Conservation (phyloP, 169 alveolate species). For the Amoebophrya sp. region DNA sequence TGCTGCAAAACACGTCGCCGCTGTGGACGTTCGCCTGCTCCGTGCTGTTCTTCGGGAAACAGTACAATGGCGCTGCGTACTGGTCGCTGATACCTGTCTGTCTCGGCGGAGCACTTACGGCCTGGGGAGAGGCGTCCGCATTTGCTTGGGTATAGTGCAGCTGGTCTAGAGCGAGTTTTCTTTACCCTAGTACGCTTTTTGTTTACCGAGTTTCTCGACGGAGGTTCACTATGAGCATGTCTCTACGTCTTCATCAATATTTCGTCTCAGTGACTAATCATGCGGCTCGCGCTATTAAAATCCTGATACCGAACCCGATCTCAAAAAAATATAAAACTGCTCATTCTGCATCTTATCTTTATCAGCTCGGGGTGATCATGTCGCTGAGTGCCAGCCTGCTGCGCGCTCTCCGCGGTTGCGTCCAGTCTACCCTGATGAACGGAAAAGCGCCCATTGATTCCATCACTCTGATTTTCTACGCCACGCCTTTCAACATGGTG, state of each 20-base stretch:
- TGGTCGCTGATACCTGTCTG: background rate
- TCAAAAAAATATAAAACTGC: too few relatives aligned
- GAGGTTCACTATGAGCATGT: too few relatives aligned
- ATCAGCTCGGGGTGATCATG: background rate
- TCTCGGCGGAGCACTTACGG: background rate
- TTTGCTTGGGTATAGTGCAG: background rate
- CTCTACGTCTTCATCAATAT: too few relatives aligned
- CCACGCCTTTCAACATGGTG: conserved; percentile 6
- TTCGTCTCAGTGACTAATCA: too few relatives aligned
- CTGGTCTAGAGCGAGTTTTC: too few relatives aligned
- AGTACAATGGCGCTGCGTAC: background rate
- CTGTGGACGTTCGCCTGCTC: background rate
- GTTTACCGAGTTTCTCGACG: too few relatives aligned
- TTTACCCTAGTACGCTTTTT: too few relatives aligned
- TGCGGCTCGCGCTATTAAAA: too few relatives aligned
- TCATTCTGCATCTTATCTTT: too few relatives aligned
- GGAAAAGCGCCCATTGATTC: background rate
- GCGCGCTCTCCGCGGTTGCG: background rate
- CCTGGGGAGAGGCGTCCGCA: background rate
- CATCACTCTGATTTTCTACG: background rate
- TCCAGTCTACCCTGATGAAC: background rate
- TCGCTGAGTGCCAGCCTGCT: background rate
- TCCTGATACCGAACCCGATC: too few relatives aligned
- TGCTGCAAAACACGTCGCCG: background rate
- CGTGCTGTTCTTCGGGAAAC: background rate